Conservation (phyloP, 129 eudicot species). For the Lonicera japonica region DNA sequence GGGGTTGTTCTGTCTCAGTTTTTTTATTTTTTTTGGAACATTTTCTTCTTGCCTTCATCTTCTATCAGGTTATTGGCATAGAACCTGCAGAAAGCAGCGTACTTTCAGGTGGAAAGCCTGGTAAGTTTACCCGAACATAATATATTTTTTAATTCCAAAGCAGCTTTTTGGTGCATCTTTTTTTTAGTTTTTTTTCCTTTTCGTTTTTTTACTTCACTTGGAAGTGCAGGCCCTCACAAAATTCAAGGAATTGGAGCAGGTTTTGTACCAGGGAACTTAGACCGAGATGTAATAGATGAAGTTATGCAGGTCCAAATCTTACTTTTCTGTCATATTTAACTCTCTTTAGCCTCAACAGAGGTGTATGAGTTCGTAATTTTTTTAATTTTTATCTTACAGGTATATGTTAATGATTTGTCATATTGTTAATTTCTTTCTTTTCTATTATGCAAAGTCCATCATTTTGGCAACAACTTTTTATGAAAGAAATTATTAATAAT, state of each 20-base stretch:
- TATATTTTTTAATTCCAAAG: neutral
- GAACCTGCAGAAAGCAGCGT: constrained; percentile 96
- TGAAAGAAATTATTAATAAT: too few species aligned
- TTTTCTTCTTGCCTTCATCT: constrained; percentile 8
- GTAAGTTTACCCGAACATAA: constrained; percentile 35
- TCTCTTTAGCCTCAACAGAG: too few species aligned
- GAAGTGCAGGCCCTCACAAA: constrained; percentile 98
- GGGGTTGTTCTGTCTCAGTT: neutral
- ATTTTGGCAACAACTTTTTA: too few species aligned
- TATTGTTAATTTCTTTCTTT: too few species aligned
- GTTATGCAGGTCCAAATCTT: constrained; percentile 67
- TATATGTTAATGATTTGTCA: too few species aligned
- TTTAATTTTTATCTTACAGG: too few species aligned
- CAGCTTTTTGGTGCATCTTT: constrained; percentile 6
- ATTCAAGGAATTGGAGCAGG: constrained; percentile 99
- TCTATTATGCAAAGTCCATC: too few species aligned
- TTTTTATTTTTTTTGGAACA: too few species aligned
- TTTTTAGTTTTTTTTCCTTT: neutral
- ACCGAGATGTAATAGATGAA: constrained; percentile 85
- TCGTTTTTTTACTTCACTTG: constrained; percentile 25
- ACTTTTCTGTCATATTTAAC: neutral
- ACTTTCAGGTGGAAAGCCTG: constrained; percentile 97
- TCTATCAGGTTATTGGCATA: constrained; percentile 73
- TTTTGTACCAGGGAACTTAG: constrained; percentile 85
- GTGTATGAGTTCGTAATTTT: too few species aligned